These are phyloP conservation scores for Neoscytalidium dimidiatum DNA, from an alignment of 2,329 filamentous ascomycete genomes.

Conservation along the genomic window DNA sequence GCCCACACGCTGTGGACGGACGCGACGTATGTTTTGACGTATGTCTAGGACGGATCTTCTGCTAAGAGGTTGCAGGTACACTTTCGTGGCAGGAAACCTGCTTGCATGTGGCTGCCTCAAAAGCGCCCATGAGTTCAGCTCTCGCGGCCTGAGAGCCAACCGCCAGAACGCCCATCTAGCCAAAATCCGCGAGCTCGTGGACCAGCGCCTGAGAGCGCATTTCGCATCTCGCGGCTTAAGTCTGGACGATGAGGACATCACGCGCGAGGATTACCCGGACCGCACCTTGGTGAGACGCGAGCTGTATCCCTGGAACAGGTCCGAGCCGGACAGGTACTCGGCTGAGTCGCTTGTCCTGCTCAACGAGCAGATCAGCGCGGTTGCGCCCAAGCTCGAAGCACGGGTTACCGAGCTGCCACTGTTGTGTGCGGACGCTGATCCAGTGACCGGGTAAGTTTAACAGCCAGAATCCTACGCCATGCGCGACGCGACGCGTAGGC, in stretches of 20 bases:
- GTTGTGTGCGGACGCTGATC: constrained; percentile 41
- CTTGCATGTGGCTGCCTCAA: constrained; percentile 64
- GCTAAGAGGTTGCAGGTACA: constrained; percentile 29
- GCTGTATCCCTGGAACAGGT: constrained; percentile 64
- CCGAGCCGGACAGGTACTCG: constrained; percentile 61
- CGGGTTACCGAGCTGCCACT: constrained; percentile 74
- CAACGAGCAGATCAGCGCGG: constrained; percentile 67
- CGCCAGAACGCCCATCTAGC: constrained; percentile 59
- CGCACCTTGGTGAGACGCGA: constrained; percentile 68
- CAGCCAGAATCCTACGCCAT: constrained; percentile 21
- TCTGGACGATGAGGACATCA: constrained; percentile 46
- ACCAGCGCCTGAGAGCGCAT: constrained; percentile 25
- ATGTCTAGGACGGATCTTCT: constrained; percentile 18
- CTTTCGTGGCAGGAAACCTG: constrained; percentile 54
- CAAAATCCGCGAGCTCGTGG: constrained; percentile 56
- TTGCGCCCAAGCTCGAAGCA: constrained; percentile 82
- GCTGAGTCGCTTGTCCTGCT: constrained; percentile 63
- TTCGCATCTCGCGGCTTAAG: constrained; percentile 28
- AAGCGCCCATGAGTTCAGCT: constrained; percentile 67
- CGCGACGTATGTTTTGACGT: constrained; percentile 28
- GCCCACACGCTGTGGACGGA: constrained; percentile 28
- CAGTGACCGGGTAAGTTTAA: not conserved
- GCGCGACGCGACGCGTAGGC: not conserved
- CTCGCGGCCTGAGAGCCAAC: constrained; percentile 59
- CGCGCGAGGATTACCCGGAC: constrained; percentile 64